These are phyloP conservation scores for Streptanthus diversifolius DNA, from an alignment of 345 rosid species.

Conservation along the genomic window DNA sequence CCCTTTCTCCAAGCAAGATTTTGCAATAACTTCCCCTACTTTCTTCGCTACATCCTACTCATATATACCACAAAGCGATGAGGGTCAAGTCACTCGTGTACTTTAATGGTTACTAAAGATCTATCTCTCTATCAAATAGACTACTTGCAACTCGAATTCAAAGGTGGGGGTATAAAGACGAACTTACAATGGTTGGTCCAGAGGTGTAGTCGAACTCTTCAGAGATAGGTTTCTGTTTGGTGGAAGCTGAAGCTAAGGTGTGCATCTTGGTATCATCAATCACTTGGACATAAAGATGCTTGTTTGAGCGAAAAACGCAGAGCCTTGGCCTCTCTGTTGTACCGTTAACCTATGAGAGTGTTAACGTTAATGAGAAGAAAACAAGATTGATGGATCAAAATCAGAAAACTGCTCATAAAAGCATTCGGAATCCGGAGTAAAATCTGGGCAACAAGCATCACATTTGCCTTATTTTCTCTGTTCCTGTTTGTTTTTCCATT, in stretches of 20 bases:
- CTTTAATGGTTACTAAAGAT: background rate
- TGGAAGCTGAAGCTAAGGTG: conserved; percentile 87
- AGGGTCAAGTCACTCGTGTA: background rate
- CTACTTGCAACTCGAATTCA: background rate
- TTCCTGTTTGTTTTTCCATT: background rate
- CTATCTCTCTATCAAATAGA: background rate
- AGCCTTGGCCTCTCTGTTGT: conserved; percentile 87
- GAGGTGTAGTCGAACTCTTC: conserved; percentile 58
- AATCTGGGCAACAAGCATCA: background rate
- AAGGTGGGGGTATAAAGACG: background rate
- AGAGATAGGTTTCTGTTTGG: conserved; percentile 67
- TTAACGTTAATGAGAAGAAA: background rate
- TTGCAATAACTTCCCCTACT: conserved; percentile 82
- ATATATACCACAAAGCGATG: conserved; percentile 14
- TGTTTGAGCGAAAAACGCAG: conserved; percentile 82
- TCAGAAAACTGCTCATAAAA: background rate
- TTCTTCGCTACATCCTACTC: conserved; percentile 82
- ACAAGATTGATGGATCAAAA: background rate
- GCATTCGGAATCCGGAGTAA: background rate
- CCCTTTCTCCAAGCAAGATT: conserved; percentile 85
- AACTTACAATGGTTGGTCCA: conserved; percentile 80
- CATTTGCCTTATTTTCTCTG: background rate
- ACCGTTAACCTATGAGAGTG: conserved; percentile 56
- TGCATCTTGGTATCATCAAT: conserved; percentile 98
- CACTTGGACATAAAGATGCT: conserved; percentile 86